Conservation (phyloP, 257 asterid species). For the Solanum pennellii region DNA sequence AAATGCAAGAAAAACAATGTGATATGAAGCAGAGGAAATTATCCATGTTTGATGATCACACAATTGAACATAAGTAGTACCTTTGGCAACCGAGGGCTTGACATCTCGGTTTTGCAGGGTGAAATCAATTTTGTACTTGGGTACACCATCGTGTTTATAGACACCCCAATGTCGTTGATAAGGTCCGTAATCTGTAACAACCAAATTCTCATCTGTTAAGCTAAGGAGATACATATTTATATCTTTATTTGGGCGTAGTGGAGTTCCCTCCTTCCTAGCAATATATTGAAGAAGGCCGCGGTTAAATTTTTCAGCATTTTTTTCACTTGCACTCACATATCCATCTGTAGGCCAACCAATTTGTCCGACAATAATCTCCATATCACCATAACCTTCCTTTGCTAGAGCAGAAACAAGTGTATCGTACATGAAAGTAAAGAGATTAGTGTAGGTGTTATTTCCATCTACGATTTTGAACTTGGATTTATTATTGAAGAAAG, state of each 20-base stretch:
- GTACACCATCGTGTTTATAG: slow-evolving; percentile 30
- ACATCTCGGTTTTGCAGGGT: slow-evolving; percentile 28
- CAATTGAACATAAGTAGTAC: not conserved
- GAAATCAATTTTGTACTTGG: slow-evolving; percentile 38
- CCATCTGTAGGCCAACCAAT: slow-evolving; percentile 58
- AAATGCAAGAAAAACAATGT: not conserved
- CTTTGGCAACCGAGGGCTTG: slow-evolving; percentile 12
- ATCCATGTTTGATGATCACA: not conserved
- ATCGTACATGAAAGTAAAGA: slow-evolving; percentile 20
- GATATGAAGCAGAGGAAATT: not conserved
- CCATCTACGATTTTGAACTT: not conserved
- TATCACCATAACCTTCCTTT: not conserved
- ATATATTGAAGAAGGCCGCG: slow-evolving; percentile 10
- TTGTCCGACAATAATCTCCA: slow-evolving; percentile 4
- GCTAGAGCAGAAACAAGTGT: slow-evolving; percentile 16
- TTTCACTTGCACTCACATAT: not conserved
- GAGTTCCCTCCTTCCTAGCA: slow-evolving; percentile 25
- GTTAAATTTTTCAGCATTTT: slow-evolving; percentile 20
- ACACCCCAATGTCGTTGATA: slow-evolving; percentile 36
- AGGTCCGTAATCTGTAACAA: not conserved
- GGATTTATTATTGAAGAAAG: slow-evolving; percentile 16
- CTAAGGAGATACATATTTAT: slow-evolving; percentile 10
- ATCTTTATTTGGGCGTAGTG: slow-evolving; percentile 19
- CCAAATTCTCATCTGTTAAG: slow-evolving; percentile 21
- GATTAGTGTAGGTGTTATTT: slow-evolving; percentile 17